Base-by-base conservation (phyloP, 148 eudicot species). In the Pouteria glomerata region DNA sequence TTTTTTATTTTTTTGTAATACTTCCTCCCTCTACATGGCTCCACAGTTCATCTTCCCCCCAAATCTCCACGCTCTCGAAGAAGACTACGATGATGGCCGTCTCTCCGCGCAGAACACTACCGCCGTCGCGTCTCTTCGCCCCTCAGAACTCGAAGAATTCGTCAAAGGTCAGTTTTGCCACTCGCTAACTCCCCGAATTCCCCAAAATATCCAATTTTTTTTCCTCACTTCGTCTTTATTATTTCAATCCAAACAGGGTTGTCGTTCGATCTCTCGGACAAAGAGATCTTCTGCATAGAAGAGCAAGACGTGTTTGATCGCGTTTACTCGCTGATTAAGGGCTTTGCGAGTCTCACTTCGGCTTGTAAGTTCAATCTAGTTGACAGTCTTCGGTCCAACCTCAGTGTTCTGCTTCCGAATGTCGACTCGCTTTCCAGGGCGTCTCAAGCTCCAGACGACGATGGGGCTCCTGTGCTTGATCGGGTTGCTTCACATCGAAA, bases 401-500 rank as follows among this genome's bases (percentile, higher is more conserved):
- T 95, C 79, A 91, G 96, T 59, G 97, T 95, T 73, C 82, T 94
- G 57, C 89, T 95, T 57, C 97, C 98, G 0, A 89, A 88, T 80
- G 89, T 95, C 2, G 93, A 89, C 72, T 88, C 85, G 4, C 82
- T 95, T 15, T 81, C 84, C 26, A 63, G 95, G 70, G 57, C 55
- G 68, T 65, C 88, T 10, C 39, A 30, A 24, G 34, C 58, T 39
- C 62, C n/a, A 0, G 69, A 58, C 27, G 74, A 68, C 7, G 74
- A 79, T 50, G 85, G 76, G 63, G 74, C 74, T 31, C 73, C 74
- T 8, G 67, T 73, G 29, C 72, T 79, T 8, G 86, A 87, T 42
- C 80, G 96, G 21, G 78, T 95, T 33, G 93, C 85, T 41, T 95
- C 90, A 1, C 91, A 89, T 51, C 82, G 96, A 0, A 95, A 95